Evolutionary conservation across 2,329 filamentous ascomycete species (phyloP), one percentile per base, ranked within the genome.

Genomic region (Teratosphaeria destructans): DNA sequence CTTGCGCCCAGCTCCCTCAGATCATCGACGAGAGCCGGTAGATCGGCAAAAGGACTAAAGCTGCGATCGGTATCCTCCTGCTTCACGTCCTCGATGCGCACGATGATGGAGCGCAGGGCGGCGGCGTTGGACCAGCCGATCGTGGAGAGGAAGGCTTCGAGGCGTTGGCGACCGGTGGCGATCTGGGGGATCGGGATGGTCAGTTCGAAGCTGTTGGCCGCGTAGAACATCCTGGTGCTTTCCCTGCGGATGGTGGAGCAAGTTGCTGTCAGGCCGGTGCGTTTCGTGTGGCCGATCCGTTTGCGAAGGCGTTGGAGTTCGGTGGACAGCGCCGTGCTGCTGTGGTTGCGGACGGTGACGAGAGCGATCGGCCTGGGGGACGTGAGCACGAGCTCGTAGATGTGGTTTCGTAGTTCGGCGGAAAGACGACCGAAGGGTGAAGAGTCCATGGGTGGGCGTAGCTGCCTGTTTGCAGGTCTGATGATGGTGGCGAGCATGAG

Each of bases 321-420:
- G 1, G 19, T 23, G 43, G 16, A 16, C 5, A 49, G 43, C n/a
- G 43, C 43, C 19, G 16, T n/a, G 29, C 26, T 26, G 47, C 12
- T 32, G 26, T 29, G 16, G 56, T 39, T 37, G 47, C 34, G 43
- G 43, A 49, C 43, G 27, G 52, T 23, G 12, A 35, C 34, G 43
- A 53, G 23, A n/a, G 32, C 34, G 16, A 54, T 37, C 5, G n/a
- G 26, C 5, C 53, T 49, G 23, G 26, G 14, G 16, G 23, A 58
- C 14, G 19, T 19, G 29, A 59, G 52, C 8, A 37, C 53, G 53
- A 32, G 53, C 34, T 57, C 39, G 26, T 57, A 59, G 58, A 59
- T 59, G 10, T 35, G n/a, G 43, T 59, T 59, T 12, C 58, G 54
- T 14, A 59, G 43, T 52, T 59, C 58, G 27, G 54, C 35, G 16